Percentiles rank a stretch among this genome's conserved stretches.
Evolutionary conservation across 1,139 yeast genomes (phyloP).

Genomic region (Wickerhamomyces sp.): DNA sequence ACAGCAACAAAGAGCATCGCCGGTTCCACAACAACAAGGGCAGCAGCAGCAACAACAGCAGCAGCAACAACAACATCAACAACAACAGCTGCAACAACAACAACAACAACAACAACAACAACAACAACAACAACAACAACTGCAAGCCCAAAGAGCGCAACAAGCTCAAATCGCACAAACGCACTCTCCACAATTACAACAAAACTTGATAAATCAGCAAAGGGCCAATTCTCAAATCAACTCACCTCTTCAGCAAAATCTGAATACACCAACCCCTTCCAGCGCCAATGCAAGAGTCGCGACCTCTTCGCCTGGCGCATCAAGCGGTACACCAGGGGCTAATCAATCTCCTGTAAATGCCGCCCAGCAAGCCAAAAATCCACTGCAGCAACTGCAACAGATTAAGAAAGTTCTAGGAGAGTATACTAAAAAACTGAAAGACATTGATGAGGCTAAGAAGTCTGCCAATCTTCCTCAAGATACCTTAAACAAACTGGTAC

Average conservation of each 20-base stretch:
- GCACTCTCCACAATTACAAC: constrained; percentile 13
- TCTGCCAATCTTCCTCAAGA: constrained; percentile 30
- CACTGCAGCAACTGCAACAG: constrained; percentile 28
- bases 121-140: constrained; percentile 17
- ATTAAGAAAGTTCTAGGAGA: constrained; percentile 32
- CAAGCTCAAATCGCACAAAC: constrained; percentile 14
- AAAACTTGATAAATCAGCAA: background rate
- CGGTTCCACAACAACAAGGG: too few species aligned
- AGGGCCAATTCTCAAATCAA: constrained; percentile 3
- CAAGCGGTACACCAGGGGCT: constrained; percentile 1
- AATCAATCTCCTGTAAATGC: background rate
- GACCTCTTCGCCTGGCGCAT: constrained; percentile 17
- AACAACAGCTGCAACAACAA: constrained; percentile 20
- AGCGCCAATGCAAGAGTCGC: constrained; percentile 5
- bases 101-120: constrained; percentile 20
- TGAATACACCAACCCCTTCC: constrained; percentile 3
- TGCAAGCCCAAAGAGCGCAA: constrained; percentile 9
- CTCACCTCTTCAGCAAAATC: constrained; percentile 5
- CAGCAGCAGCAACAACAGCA: constrained; percentile 12
- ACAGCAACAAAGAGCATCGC: too few species aligned
- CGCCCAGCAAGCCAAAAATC: constrained; percentile 7
- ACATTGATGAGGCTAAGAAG: constrained; percentile 32
- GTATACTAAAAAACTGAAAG: constrained; percentile 37
- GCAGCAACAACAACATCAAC: constrained; percentile 20
- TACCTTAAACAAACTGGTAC: constrained; percentile 23